These are phyloP conservation scores for Paecilomyces variotii DNA, from an alignment of 2,329 filamentous ascomycete species.

Conservation along the genomic window DNA sequence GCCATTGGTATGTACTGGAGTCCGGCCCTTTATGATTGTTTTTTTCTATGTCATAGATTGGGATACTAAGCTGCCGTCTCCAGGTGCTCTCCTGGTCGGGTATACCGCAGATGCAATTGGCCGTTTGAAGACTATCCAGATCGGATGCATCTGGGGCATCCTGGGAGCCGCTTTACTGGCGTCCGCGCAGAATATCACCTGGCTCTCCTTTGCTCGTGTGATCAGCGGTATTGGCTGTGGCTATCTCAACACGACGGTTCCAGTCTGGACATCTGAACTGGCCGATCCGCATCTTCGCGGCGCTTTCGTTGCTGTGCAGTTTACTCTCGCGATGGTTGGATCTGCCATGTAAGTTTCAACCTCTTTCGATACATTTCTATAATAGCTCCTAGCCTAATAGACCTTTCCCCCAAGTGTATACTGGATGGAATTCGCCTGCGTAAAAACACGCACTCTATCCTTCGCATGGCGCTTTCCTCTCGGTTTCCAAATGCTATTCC, in stretches of 20 bases:
- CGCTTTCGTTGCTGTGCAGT: slow-evolving; percentile 18
- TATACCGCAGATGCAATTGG: slow-evolving; percentile 18
- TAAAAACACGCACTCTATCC: slow-evolving; percentile 18
- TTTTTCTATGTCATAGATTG: too few relatives aligned
- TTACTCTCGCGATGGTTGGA: slow-evolving; percentile 12
- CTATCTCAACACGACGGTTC: slow-evolving; percentile 18
- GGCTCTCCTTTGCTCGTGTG: slow-evolving; percentile 16
- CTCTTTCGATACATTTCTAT: background rate
- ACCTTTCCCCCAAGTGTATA: slow-evolving; percentile 12
- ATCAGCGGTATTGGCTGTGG: slow-evolving; percentile 20
- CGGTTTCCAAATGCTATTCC: slow-evolving; percentile 51
- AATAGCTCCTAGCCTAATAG: background rate
- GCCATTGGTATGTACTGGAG: slow-evolving; percentile 6
- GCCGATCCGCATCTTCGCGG: slow-evolving; percentile 17
- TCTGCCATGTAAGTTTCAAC: slow-evolving; percentile 8
- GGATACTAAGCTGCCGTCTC: background rate
- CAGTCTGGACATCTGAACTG: slow-evolving; percentile 20
- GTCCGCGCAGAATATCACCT: slow-evolving; percentile 16
- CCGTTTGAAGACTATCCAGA: slow-evolving; percentile 16
- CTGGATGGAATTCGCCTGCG: slow-evolving; percentile 21
- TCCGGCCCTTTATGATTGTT: too few relatives aligned
- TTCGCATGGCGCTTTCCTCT: slow-evolving; percentile 55
- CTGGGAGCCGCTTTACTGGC: slow-evolving; percentile 14
- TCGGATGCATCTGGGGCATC: slow-evolving; percentile 18
- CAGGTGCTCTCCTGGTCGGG: slow-evolving; percentile 18